These are phyloP conservation scores for Cladosporium sp. DNA, from an alignment of 2,329 filamentous ascomycete genomes.

Conservation along the genomic window DNA sequence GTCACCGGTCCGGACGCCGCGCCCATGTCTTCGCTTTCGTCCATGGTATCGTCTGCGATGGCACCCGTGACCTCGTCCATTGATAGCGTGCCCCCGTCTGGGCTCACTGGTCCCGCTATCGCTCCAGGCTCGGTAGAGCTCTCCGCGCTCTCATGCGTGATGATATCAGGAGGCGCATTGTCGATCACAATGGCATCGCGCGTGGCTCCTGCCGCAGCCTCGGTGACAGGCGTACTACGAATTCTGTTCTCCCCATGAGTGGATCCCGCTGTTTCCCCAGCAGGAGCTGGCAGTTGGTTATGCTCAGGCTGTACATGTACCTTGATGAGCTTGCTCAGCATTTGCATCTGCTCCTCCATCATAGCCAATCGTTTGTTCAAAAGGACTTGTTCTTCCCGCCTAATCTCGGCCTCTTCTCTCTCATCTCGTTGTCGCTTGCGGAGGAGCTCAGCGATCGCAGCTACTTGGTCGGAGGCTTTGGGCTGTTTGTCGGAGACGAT, in stretches of 20 bases:
- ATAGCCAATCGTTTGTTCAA: background rate
- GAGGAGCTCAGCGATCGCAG: background rate
- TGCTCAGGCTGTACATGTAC: background rate
- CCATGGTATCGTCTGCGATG: background rate
- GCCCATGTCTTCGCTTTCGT: background rate
- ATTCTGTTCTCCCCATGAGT: background rate
- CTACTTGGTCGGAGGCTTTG: background rate
- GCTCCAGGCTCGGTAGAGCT: background rate
- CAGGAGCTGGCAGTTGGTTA: background rate
- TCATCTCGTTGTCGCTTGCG: background rate
- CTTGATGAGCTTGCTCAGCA: constrained; percentile 1
- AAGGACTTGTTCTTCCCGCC: background rate
- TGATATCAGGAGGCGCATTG: background rate
- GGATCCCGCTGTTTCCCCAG: background rate
- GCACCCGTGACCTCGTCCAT: background rate
- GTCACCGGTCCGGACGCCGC: background rate
- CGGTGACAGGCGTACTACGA: no score
- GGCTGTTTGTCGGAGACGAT: background rate
- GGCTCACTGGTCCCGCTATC: background rate
- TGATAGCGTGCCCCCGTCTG: background rate
- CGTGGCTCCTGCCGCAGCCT: background rate
- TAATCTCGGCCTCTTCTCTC: background rate
- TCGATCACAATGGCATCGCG: background rate
- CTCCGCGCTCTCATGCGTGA: background rate
- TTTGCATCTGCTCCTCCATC: background rate